Percentiles rank a stretch among this genome's conserved stretches.
phyloP scores from a whole-genome alignment of 1,284 basidiomycete species.

The Macrocybe sp. region DNA sequence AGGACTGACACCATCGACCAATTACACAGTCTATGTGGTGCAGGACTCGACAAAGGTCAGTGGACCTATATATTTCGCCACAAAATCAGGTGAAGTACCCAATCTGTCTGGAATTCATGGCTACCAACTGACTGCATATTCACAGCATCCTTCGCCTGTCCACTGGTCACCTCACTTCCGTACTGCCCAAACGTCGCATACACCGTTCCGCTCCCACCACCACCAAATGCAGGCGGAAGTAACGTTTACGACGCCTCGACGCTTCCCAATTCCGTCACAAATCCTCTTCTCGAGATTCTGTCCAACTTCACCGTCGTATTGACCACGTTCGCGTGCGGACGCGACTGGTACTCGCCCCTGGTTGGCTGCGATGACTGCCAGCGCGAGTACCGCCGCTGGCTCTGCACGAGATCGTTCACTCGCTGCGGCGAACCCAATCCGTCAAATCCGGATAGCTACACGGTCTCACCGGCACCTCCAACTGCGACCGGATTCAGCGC shows the following conservation, averaged over 20 bases:
- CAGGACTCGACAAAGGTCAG: constrained; percentile 48
- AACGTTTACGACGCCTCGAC: constrained; percentile 45
- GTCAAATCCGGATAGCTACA: constrained; percentile 24
- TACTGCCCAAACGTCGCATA: constrained; percentile 74
- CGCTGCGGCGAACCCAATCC: constrained; percentile 57
- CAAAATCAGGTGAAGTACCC: constrained; percentile 54
- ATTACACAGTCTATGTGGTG: constrained; percentile 67
- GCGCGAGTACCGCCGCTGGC: constrained; percentile 71
- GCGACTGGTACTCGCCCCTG: constrained; percentile 77
- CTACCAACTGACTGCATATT: constrained; percentile 2
- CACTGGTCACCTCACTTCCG: constrained; percentile 65
- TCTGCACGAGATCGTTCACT: constrained; percentile 70
- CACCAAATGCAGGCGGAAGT: constrained; percentile 27
- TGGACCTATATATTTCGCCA: constrained; percentile 60
- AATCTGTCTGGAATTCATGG: constrained; percentile 1
- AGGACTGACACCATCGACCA: constrained; percentile 54
- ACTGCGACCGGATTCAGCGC: constrained; percentile 23
- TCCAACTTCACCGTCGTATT: constrained; percentile 73
- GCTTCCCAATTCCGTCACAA: constrained; percentile 45
- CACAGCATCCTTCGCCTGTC: constrained; percentile 66
- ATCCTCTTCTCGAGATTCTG: constrained; percentile 53
- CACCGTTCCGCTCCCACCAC: constrained; percentile 58
- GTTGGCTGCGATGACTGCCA: constrained; percentile 77
- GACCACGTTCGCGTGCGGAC: constrained; percentile 70
- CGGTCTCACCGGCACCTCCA: constrained; percentile 20